Base-by-base conservation (phyloP, 2,329 filamentous ascomycete genomes). In the Pseudodiploospora longispora region DNA sequence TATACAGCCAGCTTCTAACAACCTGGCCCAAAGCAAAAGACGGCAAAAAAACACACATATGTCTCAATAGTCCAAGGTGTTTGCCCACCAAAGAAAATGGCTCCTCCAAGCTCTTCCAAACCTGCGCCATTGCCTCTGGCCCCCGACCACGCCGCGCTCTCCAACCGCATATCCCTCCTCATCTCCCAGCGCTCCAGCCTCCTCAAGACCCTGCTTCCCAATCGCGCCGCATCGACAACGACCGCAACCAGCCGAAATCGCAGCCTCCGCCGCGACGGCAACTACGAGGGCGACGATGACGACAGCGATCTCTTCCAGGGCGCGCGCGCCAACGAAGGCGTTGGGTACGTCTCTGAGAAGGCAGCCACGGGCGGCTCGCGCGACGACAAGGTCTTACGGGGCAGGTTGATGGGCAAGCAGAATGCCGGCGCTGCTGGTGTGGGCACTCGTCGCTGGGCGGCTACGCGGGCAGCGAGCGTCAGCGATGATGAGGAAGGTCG, bases 101-200 rank as follows among this genome's bases (percentile, higher is more conserved):
- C 19, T 19, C 19, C 19, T 19, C 43, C 43, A 3, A 6, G 38
- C 7, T 36, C 36, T 12, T 38, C 39, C 4, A 47, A 47, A 47
- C 45, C 35, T 6, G 27, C 54, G 2, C 52, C 54, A 41, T 60
- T 64, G 39, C 66, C 67, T 39, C 55, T 63, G 39, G 64, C 65
- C 27, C 52, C 62, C 44, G 57, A 69, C 54, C 59, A 58, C 56
- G 61, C 61, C 50, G 56, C 63, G 44, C 52, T 68, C 40, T 57
- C 65, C 47, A 72, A 72, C 61, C 60, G 60, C 47, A 64, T 72
- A 45, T 62, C 65, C 45, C 59, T 72, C 42, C 57, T 63, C 51
- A 50, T 66, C 34, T 52, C 67, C 42, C 58, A 60, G 7, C 62
- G 61, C 45, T 52, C 60, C 4, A 56, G 57, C 29, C 53, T 68